Base-by-base conservation (phyloP, 371 early-diverging fungal species). In the Polyrhizophydium stewartii region DNA sequence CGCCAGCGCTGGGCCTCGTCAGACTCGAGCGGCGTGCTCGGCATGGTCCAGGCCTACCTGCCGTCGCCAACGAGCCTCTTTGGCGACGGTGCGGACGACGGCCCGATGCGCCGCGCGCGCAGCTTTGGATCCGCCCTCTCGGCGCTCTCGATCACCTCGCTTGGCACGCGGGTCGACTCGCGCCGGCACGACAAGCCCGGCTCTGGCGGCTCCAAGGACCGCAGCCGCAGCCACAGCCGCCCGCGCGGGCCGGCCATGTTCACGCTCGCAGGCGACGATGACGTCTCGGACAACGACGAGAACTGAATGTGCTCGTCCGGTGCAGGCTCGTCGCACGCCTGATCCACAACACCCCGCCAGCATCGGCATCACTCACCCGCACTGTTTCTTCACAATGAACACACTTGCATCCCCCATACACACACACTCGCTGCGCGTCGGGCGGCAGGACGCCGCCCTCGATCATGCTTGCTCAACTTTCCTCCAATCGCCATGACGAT, bases 51-150 rank as follows among this genome's bases (percentile, higher is more conserved):
- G 35, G 13, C 35, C 35, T 13, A 35, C 13, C 35, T 35, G 35
- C 13, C 13, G 7, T 13, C 35, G 35, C 35, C 35, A n/a, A n/a
- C n/a, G n/a, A 43, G 43, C n/a, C n/a, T 43, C 9, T 47, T 16
- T 47, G 49, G 49, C 28, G 49, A 47, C 16, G 49, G 3, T 10
- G 7, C 49, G 7, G 28, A 47, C 28, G 49, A 16, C 25, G 49
- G 49, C 22, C 9, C 3, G 28, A 28, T 47, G 7, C 49, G 49
- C 16, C 49, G 49, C 28, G 49, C 49, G 16, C 49, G 49, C 28
- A 47, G 49, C 49, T 47, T 47, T 47, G 49, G 49, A 47, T 47
- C 49, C 7, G 49, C 49, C 49, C 3, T 47, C 9, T 3, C 49
- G 3, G 49, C 49, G 16, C 49, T 47, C 7, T 3, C 9, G 7